Evolutionary conservation across 148 eudicot genomes (phyloP), one percentile per base, ranked within the genome.

Genomic region (Beta vulgaris): DNA sequence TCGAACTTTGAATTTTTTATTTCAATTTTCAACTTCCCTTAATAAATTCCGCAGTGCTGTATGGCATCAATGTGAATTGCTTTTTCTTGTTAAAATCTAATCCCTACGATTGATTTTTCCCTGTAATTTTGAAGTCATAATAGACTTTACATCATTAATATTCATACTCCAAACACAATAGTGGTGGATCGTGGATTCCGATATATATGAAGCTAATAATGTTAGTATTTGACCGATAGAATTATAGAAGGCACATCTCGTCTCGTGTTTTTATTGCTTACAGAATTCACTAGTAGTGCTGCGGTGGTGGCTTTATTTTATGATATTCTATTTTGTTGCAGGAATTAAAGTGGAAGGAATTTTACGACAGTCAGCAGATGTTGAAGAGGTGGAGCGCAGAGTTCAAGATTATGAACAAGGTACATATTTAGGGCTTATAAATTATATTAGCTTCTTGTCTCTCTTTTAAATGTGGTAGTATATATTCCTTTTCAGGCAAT

Each of bases 331-430:
- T 65, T 40, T 49, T 81, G 36, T 75, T 21, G 39, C 84, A 96
- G 99, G 99, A 73, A 85, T 42, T 72, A 88, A 83, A 70, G 90
- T 92, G 21, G 99, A 96, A 91, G 99, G 99, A 80, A 91, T 96
- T 72, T 84, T 96, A 87, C 86, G 99, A 67, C 98, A 91, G 78
- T 81, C 92, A 80, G 99, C 99, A 61, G 97, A 96, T 85, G 97
- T 96, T 32, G 99, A 96, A 87, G 99, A 96, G 93, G 98, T 96
- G 65, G 99, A 91, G 76, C 87, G 83, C 73, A 91, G 99, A 83
- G 92, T 96, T 74, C 94, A 91, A 60, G 99, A 91, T 84, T 96
- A 92, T 83, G 99, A 96, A 82, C 90, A 88, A 89, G 99, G 99
- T 95, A 39, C 32, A 25, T 36, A 69, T 77, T 49, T 54, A 13